These are phyloP conservation scores for Sanghuangporus sanghuang DNA, from an alignment of 1,284 basidiomycete genomes.

Conservation along the genomic window DNA sequence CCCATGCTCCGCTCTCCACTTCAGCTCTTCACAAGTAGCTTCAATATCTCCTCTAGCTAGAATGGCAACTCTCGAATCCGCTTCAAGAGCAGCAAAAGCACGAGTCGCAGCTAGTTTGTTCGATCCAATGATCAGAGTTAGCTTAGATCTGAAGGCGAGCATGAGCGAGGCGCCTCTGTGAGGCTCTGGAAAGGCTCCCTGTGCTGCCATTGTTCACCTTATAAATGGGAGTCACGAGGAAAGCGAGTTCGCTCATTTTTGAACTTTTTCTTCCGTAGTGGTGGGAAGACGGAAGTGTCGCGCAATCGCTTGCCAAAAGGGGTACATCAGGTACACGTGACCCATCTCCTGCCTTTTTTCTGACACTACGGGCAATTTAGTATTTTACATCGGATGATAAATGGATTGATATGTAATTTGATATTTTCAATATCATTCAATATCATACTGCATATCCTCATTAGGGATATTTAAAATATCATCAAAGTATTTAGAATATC, in stretches of 20 bases:
- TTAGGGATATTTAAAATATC: too few species aligned
- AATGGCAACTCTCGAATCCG: conserved; percentile 71
- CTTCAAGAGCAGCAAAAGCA: conserved; percentile 79
- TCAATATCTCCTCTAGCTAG: conserved; percentile 44
- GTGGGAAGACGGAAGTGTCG: neutral
- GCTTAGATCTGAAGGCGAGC: conserved; percentile 64
- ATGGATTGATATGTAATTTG: too few species aligned
- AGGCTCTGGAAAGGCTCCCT: conserved; percentile 32
- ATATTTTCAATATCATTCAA: too few species aligned
- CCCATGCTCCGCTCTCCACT: conserved; percentile 50
- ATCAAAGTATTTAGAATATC: too few species aligned
- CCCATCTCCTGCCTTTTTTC: neutral
- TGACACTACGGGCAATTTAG: too few species aligned
- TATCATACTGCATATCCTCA: too few species aligned
- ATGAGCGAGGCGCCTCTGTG: conserved; percentile 70
- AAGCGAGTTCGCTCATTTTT: neutral
- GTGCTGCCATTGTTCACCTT: neutral
- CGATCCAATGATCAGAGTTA: conserved; percentile 71
- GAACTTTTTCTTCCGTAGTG: neutral
- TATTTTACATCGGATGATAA: too few species aligned
- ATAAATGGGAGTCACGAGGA: neutral
- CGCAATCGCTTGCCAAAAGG: neutral
- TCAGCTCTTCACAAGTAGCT: conserved; percentile 66
- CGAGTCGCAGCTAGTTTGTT: conserved; percentile 76
- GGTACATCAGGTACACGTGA: neutral